A percentile compares a stretch with the other conserved stretches of the same genome.
Conservation (phyloP, 495 filamentous ascomycete species). For the Penicillium samsonianum region DNA sequence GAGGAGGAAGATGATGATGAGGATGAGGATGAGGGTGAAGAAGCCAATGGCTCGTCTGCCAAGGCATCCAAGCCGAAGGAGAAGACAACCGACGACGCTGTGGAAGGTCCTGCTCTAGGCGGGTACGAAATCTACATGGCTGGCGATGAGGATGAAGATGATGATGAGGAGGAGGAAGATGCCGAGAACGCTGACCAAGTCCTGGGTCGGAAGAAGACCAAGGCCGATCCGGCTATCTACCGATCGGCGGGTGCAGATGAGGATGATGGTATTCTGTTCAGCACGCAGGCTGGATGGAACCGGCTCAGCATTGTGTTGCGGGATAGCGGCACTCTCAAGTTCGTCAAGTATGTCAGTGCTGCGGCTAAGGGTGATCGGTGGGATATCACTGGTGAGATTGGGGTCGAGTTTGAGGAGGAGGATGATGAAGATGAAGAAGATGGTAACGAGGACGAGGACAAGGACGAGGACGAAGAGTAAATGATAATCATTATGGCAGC, state of each 20-base stretch:
- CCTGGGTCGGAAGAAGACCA: slow-evolving; percentile 32
- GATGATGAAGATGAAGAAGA: slow-evolving; percentile 45
- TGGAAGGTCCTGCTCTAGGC: slow-evolving; percentile 63
- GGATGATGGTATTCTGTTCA: slow-evolving; percentile 90
- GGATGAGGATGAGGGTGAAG: slow-evolving; percentile 43
- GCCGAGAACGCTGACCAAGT: slow-evolving; percentile 33
- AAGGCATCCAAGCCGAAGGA: slow-evolving; percentile 27
- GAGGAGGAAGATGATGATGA: slow-evolving; percentile 58
- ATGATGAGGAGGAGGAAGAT: slow-evolving; percentile 46
- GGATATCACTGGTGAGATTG: slow-evolving; percentile 75
- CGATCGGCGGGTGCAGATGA: slow-evolving; percentile 69
- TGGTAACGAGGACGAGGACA: slow-evolving; percentile 27
- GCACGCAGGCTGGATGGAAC: slow-evolving; percentile 86
- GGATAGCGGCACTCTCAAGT: slow-evolving; percentile 81
- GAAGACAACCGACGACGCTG: slow-evolving; percentile 31
- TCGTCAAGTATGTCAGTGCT: slow-evolving; percentile 92
- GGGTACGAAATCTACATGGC: slow-evolving; percentile 94
- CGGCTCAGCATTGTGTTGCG: slow-evolving; percentile 83
- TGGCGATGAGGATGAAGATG: slow-evolving; percentile 73
- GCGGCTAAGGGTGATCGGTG: slow-evolving; percentile 85
- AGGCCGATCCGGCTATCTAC: slow-evolving; percentile 81
- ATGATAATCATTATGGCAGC: neutral
- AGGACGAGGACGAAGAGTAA: slow-evolving; percentile 11
- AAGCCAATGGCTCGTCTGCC: slow-evolving; percentile 13
- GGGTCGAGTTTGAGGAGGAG: slow-evolving; percentile 46